These are phyloP conservation scores for Mycena amicta DNA, from an alignment of 768 basidiomycete genomes.

Conservation along the genomic window DNA sequence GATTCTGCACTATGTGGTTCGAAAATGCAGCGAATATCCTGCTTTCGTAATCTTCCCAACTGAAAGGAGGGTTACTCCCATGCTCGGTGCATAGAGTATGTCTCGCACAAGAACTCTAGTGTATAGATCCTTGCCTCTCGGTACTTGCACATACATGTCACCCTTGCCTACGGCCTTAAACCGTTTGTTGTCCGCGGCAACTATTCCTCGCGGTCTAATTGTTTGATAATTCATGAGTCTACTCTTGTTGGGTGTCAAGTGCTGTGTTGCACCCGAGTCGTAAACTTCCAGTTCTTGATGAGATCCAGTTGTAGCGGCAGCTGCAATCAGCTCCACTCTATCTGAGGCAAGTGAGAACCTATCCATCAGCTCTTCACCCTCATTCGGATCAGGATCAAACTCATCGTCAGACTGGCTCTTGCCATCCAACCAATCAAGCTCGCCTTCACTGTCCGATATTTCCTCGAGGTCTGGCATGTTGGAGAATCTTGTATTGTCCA, in stretches of 20 bases:
- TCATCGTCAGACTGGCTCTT: too few relatives aligned
- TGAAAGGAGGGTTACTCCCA: constrained; percentile 34
- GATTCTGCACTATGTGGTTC: constrained; percentile 24
- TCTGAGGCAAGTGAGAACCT: too few relatives aligned
- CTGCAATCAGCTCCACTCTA: background rate
- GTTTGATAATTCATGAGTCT: constrained; percentile 30
- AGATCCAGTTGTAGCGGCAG: background rate
- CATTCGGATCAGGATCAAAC: too few relatives aligned
- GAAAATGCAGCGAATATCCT: constrained; percentile 26
- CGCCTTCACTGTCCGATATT: background rate
- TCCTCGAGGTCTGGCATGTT: background rate
- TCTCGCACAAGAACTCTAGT: constrained; percentile 26
- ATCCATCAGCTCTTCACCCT: too few relatives aligned
- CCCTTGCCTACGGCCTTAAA: constrained; percentile 35
- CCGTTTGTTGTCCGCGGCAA: constrained; percentile 29
- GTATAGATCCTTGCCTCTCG: constrained; percentile 21
- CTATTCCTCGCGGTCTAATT: constrained; percentile 31
- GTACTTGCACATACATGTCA: constrained; percentile 29
- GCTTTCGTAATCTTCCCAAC: constrained; percentile 28
- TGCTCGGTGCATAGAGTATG: constrained; percentile 31
- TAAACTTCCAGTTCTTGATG: constrained; percentile 27
- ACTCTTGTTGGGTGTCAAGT: constrained; percentile 35
- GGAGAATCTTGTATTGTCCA: too few relatives aligned
- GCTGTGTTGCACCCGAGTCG: constrained; percentile 38
- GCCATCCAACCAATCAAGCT: too few relatives aligned